These are phyloP conservation scores for Blastobotrys proliferans DNA, from an alignment of 1,139 yeast genomes.

Conservation along the genomic window DNA sequence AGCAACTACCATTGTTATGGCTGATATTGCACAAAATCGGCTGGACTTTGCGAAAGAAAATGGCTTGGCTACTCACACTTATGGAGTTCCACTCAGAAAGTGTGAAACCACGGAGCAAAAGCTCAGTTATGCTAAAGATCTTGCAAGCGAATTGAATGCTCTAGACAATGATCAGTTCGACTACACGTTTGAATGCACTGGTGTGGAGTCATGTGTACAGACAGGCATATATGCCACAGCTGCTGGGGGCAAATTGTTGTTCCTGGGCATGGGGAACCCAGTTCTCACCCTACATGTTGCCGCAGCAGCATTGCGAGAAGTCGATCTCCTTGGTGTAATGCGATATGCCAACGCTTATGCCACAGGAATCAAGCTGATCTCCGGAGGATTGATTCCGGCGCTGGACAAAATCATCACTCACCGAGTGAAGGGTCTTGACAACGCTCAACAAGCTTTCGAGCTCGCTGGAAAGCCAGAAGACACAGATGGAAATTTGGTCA, in stretches of 20 bases:
- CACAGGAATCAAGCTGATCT: constrained; percentile 63
- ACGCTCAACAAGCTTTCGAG: constrained; percentile 28
- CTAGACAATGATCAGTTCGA: constrained; percentile 37
- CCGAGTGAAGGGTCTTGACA: constrained; percentile 46
- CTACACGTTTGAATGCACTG: constrained; percentile 65
- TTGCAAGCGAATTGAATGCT: constrained; percentile 53
- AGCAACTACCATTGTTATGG: constrained; percentile 60
- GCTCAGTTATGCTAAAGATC: constrained; percentile 41
- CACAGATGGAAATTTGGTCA: constrained; percentile 28
- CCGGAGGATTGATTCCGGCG: constrained; percentile 51
- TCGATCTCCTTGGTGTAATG: constrained; percentile 69
- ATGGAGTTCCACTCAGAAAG: constrained; percentile 17
- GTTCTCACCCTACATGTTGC: constrained; percentile 45
- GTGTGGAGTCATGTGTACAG: constrained; percentile 61
- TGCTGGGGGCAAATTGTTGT: constrained; percentile 64
- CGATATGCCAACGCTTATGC: constrained; percentile 81
- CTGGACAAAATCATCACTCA: constrained; percentile 71
- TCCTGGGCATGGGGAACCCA: constrained; percentile 59
- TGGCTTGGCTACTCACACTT: constrained; percentile 32
- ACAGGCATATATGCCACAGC: constrained; percentile 55
- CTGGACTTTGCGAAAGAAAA: constrained; percentile 20
- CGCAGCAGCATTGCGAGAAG: constrained; percentile 49
- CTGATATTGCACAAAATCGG: constrained; percentile 40
- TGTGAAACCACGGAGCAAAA: constrained; percentile 36
- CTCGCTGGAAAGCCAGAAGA: constrained; percentile 32